Evolutionary conservation across 225 moss, liverwort and hornwort genomes (phyloP), one percentile per base, ranked within the genome.

Genomic region (Lunularia cruciata): DNA sequence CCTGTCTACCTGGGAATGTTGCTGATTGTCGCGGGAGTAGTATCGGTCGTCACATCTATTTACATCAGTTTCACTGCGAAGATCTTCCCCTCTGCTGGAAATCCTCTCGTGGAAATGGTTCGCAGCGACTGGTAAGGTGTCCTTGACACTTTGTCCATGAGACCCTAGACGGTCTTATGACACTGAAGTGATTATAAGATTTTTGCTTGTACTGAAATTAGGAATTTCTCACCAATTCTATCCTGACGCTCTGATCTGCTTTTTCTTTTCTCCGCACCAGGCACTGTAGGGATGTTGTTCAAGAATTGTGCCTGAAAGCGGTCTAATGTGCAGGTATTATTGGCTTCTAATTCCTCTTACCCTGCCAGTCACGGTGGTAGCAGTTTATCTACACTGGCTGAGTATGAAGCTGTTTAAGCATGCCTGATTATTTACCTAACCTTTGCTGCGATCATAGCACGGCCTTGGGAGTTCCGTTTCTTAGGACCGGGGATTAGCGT

Each of bases 371-470:
- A 76, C 90, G 70, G 51, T 98, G 65, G 86, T 83, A 22, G 92
- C 90, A 39, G 85, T 91, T 2, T 98, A 93, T 60, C 85, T 86
- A 47, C 92, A 93, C 74, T 98, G 96, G 92, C 78, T 98, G 46
- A 91, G 92, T 61, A 92, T 98, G 92, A 98, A 98, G 74, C 86
- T 98, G 35, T 98, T 92, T 79, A 93, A 93, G 75, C 92, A 93
- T 74, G 95, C 95, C 27, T 92, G 75, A 88, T 26, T n/a, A n/a
- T n/a, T n/a, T n/a, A n/a, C n/a, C n/a, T n/a, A n/a, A n/a, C n/a
- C n/a, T n/a, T n/a, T n/a, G n/a, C n/a, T n/a, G n/a, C n/a, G n/a
- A n/a, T n/a, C n/a, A n/a, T n/a, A n/a, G n/a, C n/a, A n/a, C n/a
- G n/a, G n/a, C n/a, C n/a, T n/a, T n/a, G n/a, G n/a, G n/a, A n/a